Percentiles rank a stretch among this genome's conserved stretches.
These are phyloP conservation scores for Pelargonium citronellum DNA, from an alignment of 441 rosid genomes.

Conservation along the genomic window DNA sequence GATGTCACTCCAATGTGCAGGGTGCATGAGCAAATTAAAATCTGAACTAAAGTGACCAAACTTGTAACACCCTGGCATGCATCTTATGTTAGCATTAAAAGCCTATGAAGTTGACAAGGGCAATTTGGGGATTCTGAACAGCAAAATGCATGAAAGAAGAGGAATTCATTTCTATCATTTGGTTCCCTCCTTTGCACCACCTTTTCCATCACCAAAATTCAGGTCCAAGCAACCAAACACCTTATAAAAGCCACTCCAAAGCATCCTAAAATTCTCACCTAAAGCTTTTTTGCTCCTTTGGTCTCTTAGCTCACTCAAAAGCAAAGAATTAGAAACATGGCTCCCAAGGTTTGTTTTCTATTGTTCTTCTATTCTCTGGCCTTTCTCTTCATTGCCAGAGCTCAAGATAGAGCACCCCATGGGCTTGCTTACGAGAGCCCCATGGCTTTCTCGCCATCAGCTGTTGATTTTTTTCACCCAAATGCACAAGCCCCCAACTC, in stretches of 20 bases:
- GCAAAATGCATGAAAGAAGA: background rate
- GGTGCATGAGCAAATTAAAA: background rate
- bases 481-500: background rate
- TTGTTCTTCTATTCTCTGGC: conserved; percentile 25
- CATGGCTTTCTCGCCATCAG: conserved; percentile 67
- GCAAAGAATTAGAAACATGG: conserved; percentile 30
- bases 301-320: background rate
- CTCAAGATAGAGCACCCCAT: conserved; percentile 86
- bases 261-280: conserved; percentile 3
- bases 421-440: conserved; percentile 74
- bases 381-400: conserved; percentile 30
- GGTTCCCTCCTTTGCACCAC: conserved; percentile 10
- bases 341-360: conserved; percentile 23
- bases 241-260: conserved; percentile 11
- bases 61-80: conserved; percentile 9
- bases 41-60: background rate
- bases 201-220: conserved; percentile 6
- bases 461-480: conserved; percentile 65
- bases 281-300: background rate
- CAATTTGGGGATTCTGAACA: conserved; percentile 3
- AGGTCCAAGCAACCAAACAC: conserved; percentile 8
- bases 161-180: conserved; percentile 3
- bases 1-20: background rate
- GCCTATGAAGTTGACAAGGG: background rate
- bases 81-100: background rate